Evolutionary conservation across 169 alveolate genomes (phyloP).

Genomic region (Theileria equi): DNA sequence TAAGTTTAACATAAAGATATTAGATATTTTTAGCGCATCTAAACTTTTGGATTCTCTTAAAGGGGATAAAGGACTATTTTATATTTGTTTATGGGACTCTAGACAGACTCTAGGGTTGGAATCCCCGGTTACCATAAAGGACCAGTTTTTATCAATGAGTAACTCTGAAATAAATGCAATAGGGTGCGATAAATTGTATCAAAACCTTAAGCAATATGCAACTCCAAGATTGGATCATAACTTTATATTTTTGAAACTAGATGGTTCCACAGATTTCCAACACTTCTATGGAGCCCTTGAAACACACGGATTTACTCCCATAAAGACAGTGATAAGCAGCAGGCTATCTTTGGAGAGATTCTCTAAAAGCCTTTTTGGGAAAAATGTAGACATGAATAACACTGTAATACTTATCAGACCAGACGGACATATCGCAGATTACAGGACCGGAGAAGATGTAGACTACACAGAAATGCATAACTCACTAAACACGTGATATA

Average conservation of each 20-base stretch:
- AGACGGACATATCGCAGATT: constrained; percentile 38
- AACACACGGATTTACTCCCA: background rate
- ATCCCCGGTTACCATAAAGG: constrained; percentile 3
- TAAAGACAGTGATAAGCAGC: constrained; percentile 23
- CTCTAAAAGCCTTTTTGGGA: constrained; percentile 1
- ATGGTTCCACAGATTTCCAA: background rate
- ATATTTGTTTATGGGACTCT: constrained; percentile 49
- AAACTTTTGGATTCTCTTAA: no score
- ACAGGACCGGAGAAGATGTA: background rate
- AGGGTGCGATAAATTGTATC: constrained; percentile 7
- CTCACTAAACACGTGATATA: no score
- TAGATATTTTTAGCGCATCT: no score
- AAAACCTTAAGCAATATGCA: background rate
- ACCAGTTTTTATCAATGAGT: constrained; percentile 24
- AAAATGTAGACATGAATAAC: constrained; percentile 3
- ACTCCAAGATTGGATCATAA: constrained; percentile 1
- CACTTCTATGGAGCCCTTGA: background rate
- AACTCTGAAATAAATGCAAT: constrained; percentile 17
- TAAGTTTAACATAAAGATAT: background rate
- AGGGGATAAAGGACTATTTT: background rate
- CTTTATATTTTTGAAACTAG: constrained; percentile 19
- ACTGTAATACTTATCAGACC: constrained; percentile 39
- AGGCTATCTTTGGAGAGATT: background rate
- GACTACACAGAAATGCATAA: no score
- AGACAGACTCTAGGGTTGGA: constrained; percentile 5